Evolutionary conservation across 306 rosid genomes (phyloP), one percentile per base, ranked within the genome.

Genomic region (Alnus glutinosa): DNA sequence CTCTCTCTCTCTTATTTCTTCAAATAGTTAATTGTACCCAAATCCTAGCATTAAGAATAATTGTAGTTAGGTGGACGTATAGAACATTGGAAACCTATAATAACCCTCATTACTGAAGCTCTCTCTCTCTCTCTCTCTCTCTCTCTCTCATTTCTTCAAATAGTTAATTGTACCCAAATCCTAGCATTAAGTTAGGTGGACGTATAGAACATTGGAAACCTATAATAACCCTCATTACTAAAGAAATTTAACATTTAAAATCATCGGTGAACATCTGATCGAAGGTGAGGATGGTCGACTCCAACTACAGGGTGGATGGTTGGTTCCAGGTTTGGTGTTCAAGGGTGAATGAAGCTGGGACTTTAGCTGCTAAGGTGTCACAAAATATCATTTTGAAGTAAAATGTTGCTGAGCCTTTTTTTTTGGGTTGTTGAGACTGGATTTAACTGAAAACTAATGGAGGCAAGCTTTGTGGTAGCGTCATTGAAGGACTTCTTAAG

Each of bases 271-370:
- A 19, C 63, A 57, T n/a, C 34, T 57, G 63, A n/a, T 19, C n/a
- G 63, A 57, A 19, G 63, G 23, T 57, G 3, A n/a, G 63, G 10
- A 50, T 50, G 16, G 55, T 46, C 9, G 32, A 34, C 0, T 23
- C 63, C 63, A 57, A 57, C 63, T 57, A 2, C 63, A 57, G n/a
- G 19, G 63, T 7, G 30, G 63, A 19, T 57, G 30, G 9, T 47
- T 57, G 30, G 9, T 47, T 46, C 34, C 57, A 34, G 73, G 42
- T 32, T 76, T 76, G 70, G 42, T 76, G 79, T 50, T 76, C 4
- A 62, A 48, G 79, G 52, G 39, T 76, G 36, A 61, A 61, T 16
- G 12, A 19, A 48, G 49, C 37, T 34, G 37, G 37, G 37, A 34
- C 37, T 34, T 34, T 34, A 32, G n/a, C n/a, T 34, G 23, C 39